Conservation (phyloP, 306 rosid genomes). For the Medicago arabica region DNA sequence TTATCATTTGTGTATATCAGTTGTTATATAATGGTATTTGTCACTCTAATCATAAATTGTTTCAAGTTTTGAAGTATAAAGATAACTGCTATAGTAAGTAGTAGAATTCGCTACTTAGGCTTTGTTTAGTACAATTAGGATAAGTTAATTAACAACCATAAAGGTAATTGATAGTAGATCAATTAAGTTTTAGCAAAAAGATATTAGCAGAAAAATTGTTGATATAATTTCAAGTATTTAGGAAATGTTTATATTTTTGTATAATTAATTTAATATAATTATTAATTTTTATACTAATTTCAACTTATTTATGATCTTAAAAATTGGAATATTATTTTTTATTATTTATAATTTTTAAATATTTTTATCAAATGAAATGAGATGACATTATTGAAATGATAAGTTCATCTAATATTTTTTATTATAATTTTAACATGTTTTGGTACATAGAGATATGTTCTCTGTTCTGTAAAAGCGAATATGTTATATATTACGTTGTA, state of each 20-base stretch:
- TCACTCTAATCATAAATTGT: neutral
- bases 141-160: neutral
- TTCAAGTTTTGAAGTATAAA: neutral
- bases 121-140: neutral
- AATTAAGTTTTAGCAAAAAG: neutral
- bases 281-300: neutral
- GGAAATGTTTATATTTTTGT: neutral
- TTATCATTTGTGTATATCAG: conserved; percentile 5
- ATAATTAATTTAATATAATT: neutral
- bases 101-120: neutral
- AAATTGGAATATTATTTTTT: neutral
- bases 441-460: neutral
- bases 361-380: neutral
- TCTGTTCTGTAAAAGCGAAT: neutral
- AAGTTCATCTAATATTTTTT: neutral
- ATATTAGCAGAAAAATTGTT: neutral
- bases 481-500: neutral
- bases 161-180: conserved; percentile 5
- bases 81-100: conserved; percentile 7
- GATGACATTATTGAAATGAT: neutral
- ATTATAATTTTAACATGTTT: neutral
- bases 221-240: neutral
- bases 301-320: neutral
- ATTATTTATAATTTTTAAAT: neutral
- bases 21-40: conserved; percentile 3